Conservation (phyloP, 1,139 yeast species). For the Petasospora fabianii region DNA sequence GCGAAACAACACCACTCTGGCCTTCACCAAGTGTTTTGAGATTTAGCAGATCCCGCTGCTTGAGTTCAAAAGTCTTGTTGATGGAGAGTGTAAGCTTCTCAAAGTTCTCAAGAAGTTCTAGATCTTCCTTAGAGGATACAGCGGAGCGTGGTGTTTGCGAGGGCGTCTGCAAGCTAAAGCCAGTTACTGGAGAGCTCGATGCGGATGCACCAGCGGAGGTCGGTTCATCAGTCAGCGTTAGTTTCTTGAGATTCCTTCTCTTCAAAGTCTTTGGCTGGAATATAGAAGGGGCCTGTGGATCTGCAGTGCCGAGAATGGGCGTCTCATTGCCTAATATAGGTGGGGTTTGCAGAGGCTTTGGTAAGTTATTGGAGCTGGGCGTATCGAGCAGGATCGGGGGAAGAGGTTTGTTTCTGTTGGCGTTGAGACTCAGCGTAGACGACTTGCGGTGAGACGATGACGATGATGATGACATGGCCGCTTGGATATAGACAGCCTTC, state of each 20-base stretch:
- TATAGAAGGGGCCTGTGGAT: conserved; percentile 18
- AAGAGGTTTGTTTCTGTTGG: conserved; percentile 26
- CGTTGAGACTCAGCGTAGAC: conserved; percentile 24
- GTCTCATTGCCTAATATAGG: conserved; percentile 3
- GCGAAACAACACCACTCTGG: conserved; percentile 88
- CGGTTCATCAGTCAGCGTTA: conserved; percentile 42
- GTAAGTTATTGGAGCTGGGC: background rate
- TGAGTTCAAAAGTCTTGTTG: conserved; percentile 35
- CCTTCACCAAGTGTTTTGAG: conserved; percentile 86
- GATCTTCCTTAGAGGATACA: conserved; percentile 27
- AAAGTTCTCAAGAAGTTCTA: conserved; percentile 33
- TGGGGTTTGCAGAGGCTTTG: conserved; percentile 10
- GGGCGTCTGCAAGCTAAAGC: conserved; percentile 5
- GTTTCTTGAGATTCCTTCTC: conserved; percentile 70
- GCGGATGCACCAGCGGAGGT: conserved; percentile 9
- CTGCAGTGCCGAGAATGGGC: conserved; percentile 4
- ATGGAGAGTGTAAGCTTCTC: conserved; percentile 31
- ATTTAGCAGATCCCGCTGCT: conserved; percentile 66
- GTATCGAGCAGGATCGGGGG: conserved; percentile 25
- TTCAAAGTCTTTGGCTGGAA: conserved; percentile 58
- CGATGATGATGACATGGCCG: no score
- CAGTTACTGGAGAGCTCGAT: conserved; percentile 13
- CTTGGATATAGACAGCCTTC: no score
- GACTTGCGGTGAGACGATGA: conserved; percentile 22
- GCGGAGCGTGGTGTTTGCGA: conserved; percentile 22